These are phyloP conservation scores for Maudiozyma bulderi DNA, from an alignment of 805 yeast species.

Conservation along the genomic window DNA sequence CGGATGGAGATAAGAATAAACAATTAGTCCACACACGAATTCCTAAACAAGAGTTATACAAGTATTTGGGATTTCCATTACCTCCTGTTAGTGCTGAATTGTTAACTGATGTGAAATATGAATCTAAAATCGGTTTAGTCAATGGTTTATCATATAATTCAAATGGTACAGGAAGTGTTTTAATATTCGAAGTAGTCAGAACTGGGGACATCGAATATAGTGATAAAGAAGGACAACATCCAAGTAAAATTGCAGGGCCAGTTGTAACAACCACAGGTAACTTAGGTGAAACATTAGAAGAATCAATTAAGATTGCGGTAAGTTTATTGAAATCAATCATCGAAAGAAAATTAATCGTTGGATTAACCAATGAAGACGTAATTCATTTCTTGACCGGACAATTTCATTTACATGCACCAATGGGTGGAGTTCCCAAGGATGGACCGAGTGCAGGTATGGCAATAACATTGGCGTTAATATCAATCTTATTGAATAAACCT, in stretches of 20 bases:
- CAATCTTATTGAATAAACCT: conserved; percentile 58
- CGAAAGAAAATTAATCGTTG: conserved; percentile 24
- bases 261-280: conserved; percentile 76
- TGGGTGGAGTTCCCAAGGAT: conserved; percentile 70
- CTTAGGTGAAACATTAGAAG: conserved; percentile 93
- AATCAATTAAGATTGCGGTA: conserved; percentile 79
- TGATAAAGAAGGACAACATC: conserved; percentile 6
- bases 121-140: conserved; percentile 61
- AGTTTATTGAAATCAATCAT: conserved; percentile 79
- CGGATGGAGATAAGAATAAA: conserved; percentile 2
- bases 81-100: conserved; percentile 36
- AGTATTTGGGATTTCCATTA: conserved; percentile 60
- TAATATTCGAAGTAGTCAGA: conserved; percentile 69
- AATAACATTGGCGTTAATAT: conserved; percentile 71
- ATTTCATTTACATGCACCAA: conserved; percentile 82
- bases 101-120: conserved; percentile 35
- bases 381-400: conserved; percentile 67
- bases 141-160: conserved; percentile 83
- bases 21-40: background rate
- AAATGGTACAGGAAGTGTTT: conserved; percentile 75
- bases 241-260: conserved; percentile 27
- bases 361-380: conserved; percentile 26
- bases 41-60: conserved; percentile 34
- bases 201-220: conserved; percentile 35
- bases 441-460: conserved; percentile 60